These are phyloP conservation scores for Penicillium frequentans DNA, from an alignment of 2,329 filamentous ascomycete genomes.

Conservation along the genomic window DNA sequence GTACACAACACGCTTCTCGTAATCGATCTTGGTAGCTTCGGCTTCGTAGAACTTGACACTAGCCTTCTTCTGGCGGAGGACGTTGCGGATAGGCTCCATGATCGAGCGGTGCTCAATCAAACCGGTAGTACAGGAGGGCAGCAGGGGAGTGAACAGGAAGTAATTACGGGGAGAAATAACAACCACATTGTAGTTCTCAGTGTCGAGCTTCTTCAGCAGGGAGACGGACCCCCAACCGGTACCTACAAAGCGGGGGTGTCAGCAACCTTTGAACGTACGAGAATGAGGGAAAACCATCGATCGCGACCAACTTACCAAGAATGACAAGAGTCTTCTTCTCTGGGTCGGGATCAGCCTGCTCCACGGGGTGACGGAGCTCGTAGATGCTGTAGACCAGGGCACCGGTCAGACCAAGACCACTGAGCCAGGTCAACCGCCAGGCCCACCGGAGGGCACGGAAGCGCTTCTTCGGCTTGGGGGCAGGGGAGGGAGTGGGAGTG, in stretches of 20 bases:
- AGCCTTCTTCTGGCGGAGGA: slow-evolving; percentile 91
- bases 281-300: neutral
- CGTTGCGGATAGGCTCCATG: slow-evolving; percentile 98
- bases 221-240: slow-evolving; percentile 97
- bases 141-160: slow-evolving; percentile 97
- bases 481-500: slow-evolving; percentile 28
- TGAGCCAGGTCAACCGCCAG: slow-evolving; percentile 81
- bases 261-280: slow-evolving; percentile 6
- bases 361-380: slow-evolving; percentile 73
- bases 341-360: slow-evolving; percentile 77
- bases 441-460: slow-evolving; percentile 73
- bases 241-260: slow-evolving; percentile 55
- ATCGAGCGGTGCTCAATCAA: slow-evolving; percentile 98
- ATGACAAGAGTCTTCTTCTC: slow-evolving; percentile 96
- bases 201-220: slow-evolving; percentile 96
- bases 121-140: slow-evolving; percentile 96
- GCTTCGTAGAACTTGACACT: slow-evolving; percentile 97
- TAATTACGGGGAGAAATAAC: slow-evolving; percentile 98
- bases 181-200: slow-evolving; percentile 97
- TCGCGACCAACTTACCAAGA: slow-evolving; percentile 63
- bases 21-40: slow-evolving; percentile 87
- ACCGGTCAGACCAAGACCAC: slow-evolving; percentile 65
- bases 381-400: slow-evolving; percentile 82
- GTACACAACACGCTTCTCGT: slow-evolving; percentile 81
- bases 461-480: slow-evolving; percentile 54